Base-by-base conservation (phyloP, 108 stramenopile species). In the Cyclostephanos invisitatus region DNA sequence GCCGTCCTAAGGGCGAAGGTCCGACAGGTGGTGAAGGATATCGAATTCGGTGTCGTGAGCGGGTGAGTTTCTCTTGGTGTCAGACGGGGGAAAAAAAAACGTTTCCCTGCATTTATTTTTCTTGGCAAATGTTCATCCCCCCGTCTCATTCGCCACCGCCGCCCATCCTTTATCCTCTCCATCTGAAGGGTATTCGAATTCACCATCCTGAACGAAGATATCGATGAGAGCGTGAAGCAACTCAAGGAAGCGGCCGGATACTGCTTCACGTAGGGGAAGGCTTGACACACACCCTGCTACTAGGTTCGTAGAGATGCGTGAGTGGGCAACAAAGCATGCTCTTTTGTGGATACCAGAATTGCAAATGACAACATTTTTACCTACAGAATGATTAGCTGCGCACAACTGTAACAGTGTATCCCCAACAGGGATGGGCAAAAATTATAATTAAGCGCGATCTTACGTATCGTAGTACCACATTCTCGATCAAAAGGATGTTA, bases 21-120 rank as follows among this genome's bases (percentile, higher is more conserved):
- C 29, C 72, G 82, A 22, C 82, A 89, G 42, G 85, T 91, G 68
- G 81, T 89, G 14, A 73, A 89, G 64, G 90, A 94, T 61, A 91
- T 92, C 61, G 91, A 94, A 67, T 94, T 75, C 68, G 93, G 93
- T 7, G 78, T 94, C 40, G 84, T 83, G 0, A 83, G 87, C 75
- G 91, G 89, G 60, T 57, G 56, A 57, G 56, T 32, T 57, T n/a
- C 2, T 2, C 7, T 8, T 18, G n/a, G n/a, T n/a, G n/a, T 0
- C 12, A 20, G 22, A 24, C 0, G 18, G 15, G 48, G n/a, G 18
- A n/a, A n/a, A n/a, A n/a, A n/a, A n/a, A n/a, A n/a, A n/a, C n/a
- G n/a, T n/a, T n/a, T n/a, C n/a, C 24, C 20, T 53, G 51, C n/a
- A 53, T 53, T 8, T 18, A 24, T 53, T 53, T 15, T 49, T 15